Evolutionary conservation across 495 filamentous ascomycete genomes (phyloP).

Genomic region (Jackrogersella minutella): DNA sequence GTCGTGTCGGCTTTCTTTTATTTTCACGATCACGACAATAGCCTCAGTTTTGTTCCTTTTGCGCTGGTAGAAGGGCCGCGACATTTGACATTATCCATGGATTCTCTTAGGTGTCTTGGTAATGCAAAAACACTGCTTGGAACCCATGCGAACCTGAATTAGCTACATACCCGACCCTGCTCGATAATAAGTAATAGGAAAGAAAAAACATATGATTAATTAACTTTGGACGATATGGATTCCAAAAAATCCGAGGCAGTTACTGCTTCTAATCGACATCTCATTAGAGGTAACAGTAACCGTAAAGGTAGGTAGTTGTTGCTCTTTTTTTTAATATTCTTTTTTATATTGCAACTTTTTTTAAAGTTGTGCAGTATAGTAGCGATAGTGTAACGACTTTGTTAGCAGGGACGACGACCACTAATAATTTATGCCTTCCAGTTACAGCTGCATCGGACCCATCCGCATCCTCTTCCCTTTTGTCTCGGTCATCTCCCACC

Average conservation of each 20-base stretch:
- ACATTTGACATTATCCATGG: slow-evolving; percentile 25
- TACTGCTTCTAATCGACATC: slow-evolving; percentile 15
- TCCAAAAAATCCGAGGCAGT: slow-evolving; percentile 21
- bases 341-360: neutral
- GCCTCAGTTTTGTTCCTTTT: neutral
- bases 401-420: slow-evolving; percentile 16
- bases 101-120: slow-evolving; percentile 23
- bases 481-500: slow-evolving; percentile 31
- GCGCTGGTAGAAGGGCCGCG: neutral
- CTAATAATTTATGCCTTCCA: slow-evolving; percentile 35
- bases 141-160: slow-evolving; percentile 33
- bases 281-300: slow-evolving; percentile 13
- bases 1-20: neutral
- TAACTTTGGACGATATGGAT: slow-evolving; percentile 29
- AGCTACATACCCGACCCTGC: slow-evolving; percentile 12
- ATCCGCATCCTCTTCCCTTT: slow-evolving; percentile 33
- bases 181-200: slow-evolving; percentile 4
- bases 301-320: slow-evolving; percentile 13
- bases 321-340: slow-evolving; percentile 1
- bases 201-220: neutral
- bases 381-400: neutral
- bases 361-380: slow-evolving; percentile 3
- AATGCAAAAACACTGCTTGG: slow-evolving; percentile 27
- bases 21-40: slow-evolving; percentile 14
- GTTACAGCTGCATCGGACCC: slow-evolving; percentile 29